Conservation (phyloP, 2,329 filamentous ascomycete species). For the Corinectria fuckeliana region DNA sequence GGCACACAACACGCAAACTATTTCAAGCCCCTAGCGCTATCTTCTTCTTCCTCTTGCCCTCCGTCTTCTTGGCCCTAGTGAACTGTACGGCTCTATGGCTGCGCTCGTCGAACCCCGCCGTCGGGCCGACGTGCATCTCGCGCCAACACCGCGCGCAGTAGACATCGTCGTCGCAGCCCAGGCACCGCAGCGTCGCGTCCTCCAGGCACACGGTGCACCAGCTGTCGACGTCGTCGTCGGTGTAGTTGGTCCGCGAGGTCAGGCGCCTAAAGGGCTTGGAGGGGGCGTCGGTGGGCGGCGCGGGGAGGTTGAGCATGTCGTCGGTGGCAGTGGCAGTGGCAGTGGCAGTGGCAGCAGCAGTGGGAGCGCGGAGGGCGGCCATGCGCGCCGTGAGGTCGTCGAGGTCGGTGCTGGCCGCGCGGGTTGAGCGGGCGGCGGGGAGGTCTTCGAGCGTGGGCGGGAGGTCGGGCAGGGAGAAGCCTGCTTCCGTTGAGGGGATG, state of each 20-base stretch:
- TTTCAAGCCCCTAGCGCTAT: conserved; percentile 47
- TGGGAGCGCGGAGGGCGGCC: conserved; percentile 55
- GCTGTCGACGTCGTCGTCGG: conserved; percentile 74
- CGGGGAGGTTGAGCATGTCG: conserved; percentile 52
- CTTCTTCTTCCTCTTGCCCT: conserved; percentile 44
- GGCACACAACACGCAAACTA: conserved; percentile 19
- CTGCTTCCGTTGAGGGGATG: conserved; percentile 14
- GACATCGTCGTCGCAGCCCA: conserved; percentile 73
- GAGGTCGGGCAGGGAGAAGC: conserved; percentile 54
- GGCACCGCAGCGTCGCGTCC: conserved; percentile 74
- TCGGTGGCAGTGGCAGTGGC: conserved; percentile 36
- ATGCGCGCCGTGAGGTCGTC: conserved; percentile 59
- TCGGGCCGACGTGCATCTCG: conserved; percentile 76
- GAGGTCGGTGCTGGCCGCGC: conserved; percentile 38
- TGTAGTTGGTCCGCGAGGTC: conserved; percentile 52
- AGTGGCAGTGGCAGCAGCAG: too few species aligned
- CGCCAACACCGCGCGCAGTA: conserved; percentile 83
- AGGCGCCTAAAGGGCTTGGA: conserved; percentile 48
- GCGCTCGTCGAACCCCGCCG: conserved; percentile 73
- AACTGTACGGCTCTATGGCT: conserved; percentile 72
- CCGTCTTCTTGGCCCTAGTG: conserved; percentile 44
- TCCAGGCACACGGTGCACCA: conserved; percentile 88
- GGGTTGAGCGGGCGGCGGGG: conserved; percentile 30
- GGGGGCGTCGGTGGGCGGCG: conserved; percentile 58
- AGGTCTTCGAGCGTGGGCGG: conserved; percentile 52